Evolutionary conservation across 805 yeast genomes (phyloP).

Genomic region (Candida vaughaniae): DNA sequence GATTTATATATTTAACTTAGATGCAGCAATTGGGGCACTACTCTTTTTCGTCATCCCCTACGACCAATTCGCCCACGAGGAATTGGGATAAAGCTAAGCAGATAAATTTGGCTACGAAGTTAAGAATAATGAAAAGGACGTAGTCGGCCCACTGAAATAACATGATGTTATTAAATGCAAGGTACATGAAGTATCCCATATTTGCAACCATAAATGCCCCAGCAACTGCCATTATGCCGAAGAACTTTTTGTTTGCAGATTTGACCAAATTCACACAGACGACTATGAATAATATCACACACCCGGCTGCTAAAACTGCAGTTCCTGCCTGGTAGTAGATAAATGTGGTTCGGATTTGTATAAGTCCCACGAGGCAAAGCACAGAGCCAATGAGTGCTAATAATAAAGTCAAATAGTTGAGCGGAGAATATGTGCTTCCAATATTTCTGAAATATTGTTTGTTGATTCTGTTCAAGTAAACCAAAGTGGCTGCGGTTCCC

Average conservation of each 20-base stretch:
- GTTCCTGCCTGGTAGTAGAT: slow-evolving; percentile 12
- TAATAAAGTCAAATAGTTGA: slow-evolving; percentile 2
- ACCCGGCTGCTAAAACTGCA: slow-evolving; percentile 4
- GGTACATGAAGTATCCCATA: slow-evolving; percentile 9
- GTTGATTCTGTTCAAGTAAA: slow-evolving; percentile 4
- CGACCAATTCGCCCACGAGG: not conserved
- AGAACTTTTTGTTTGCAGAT: slow-evolving; percentile 1
- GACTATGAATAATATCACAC: slow-evolving; percentile 1
- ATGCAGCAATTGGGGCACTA: too few relatives aligned
- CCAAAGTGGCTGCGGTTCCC: slow-evolving; percentile 6
- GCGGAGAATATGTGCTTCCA: not conserved
- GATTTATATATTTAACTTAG: too few relatives aligned
- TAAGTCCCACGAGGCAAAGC: slow-evolving; percentile 7
- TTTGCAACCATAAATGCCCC: slow-evolving; percentile 4
- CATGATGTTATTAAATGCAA: slow-evolving; percentile 5
- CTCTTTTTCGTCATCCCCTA: not conserved
- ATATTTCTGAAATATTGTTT: slow-evolving; percentile 1
- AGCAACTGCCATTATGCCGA: not conserved
- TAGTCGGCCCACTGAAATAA: slow-evolving; percentile 6
- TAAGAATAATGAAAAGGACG: slow-evolving; percentile 8
- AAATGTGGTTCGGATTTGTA: slow-evolving; percentile 6
- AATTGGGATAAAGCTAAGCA: slow-evolving; percentile 3
- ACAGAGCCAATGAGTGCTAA: slow-evolving; percentile 5
- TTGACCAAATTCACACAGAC: slow-evolving; percentile 1
- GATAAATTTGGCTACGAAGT: slow-evolving; percentile 7